Evolutionary conservation across 2,329 filamentous ascomycete genomes (phyloP), one percentile per base, ranked within the genome.

Genomic region (Ceratocystiopsis minuta): DNA sequence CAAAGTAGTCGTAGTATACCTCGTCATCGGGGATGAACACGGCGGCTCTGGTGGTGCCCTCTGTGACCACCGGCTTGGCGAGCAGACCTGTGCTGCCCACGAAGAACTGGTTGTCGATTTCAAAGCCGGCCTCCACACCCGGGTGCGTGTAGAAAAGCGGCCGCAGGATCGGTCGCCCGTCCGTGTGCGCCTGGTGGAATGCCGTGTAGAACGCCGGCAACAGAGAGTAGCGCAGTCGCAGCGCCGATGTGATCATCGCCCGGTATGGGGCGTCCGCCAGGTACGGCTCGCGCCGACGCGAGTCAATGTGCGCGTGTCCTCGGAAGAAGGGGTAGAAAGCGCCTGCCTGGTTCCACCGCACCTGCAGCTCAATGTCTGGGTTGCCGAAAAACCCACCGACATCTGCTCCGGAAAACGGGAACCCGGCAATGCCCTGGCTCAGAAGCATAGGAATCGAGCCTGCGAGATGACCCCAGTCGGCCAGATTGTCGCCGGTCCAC

Each of bases 401-500:
- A 61, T 98, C 90, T 41, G 90, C 90, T 43, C 90, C 90, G 1
- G 85, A 77, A 54, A 96, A 96, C 12, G 90, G 90, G 59, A 82
- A 96, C 9, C 90, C 90, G 2, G 85, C 77, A 50, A 98, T 86
- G 43, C 88, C 87, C 55, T 94, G 83, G 58, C 81, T 90, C 35
- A 98, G 66, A 18, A 94, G 67, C 90, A 98, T 98, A 18, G 90
- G 88, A 34, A 95, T 73, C 2, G 86, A 81, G 1, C 78, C 82
- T n/a, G 77, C 82, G 15, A 98, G 71, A 54, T 96, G 87, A 16
- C 78, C 76, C 90, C 90, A 98, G 18, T 74, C 78, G 12, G 90
- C 90, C 57, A 90, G 82, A 62, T 98, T 98, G 57, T 98, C 90
- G 46, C 90, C 90, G 16, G 90, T 98, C 90, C 90, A 98, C 87